Evolutionary conservation across 2,329 filamentous ascomycete species (phyloP).

Genomic region (Ophiostoma sp.): DNA sequence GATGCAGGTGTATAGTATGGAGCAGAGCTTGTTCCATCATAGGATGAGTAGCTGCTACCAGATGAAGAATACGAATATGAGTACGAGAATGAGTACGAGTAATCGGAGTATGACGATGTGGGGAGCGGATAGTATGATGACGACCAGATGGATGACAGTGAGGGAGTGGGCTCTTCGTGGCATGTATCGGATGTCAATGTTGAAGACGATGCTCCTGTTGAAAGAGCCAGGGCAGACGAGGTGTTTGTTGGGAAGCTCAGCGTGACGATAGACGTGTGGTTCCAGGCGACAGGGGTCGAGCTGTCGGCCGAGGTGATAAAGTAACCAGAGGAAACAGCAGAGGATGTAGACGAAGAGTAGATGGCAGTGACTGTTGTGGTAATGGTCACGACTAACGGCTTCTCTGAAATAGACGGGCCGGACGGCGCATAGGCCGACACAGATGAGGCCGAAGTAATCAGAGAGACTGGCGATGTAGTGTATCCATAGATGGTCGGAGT

Average conservation of each 20-base stretch:
- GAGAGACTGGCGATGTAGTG: neutral
- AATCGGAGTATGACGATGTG: neutral
- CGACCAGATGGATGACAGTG: neutral
- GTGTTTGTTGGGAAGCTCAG: neutral
- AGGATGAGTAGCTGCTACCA: neutral
- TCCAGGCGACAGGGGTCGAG: neutral
- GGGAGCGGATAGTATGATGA: neutral
- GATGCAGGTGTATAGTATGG: neutral
- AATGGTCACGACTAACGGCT: neutral
- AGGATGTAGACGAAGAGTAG: neutral
- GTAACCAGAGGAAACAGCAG: neutral
- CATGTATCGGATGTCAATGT: neutral
- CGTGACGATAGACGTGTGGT: neutral
- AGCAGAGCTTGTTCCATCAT: neutral
- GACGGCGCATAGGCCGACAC: neutral
- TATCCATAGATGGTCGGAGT: neutral
- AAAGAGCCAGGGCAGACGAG: neutral
- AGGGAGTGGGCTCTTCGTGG: neutral
- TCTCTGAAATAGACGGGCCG: neutral
- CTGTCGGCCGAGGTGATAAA: neutral
- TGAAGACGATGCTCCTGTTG: neutral
- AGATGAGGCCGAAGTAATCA: neutral
- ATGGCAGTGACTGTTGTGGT: conserved; percentile 3
- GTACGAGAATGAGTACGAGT: neutral
- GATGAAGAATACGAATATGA: neutral